These are phyloP conservation scores for Alternaria hordeiaustralica DNA, from an alignment of 2,329 filamentous ascomycete genomes.

Conservation along the genomic window DNA sequence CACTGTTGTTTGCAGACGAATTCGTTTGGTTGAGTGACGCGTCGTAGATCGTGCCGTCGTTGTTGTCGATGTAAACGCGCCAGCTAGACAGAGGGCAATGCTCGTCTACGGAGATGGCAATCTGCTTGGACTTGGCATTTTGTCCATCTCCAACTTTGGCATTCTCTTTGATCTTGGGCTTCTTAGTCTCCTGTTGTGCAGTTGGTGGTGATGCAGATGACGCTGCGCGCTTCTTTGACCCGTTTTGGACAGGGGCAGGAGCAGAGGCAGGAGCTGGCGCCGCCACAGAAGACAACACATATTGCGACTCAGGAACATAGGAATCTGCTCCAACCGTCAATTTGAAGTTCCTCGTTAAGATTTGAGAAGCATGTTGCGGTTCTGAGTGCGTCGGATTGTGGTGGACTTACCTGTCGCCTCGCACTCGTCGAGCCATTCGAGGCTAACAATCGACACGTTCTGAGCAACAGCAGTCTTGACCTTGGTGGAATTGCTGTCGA, in stretches of 20 bases:
- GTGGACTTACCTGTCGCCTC: slow-evolving; percentile 47
- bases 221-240: slow-evolving; percentile 43
- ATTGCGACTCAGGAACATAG: slow-evolving; percentile 50
- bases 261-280: slow-evolving; percentile 8
- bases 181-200: slow-evolving; percentile 25
- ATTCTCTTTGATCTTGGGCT: slow-evolving; percentile 34
- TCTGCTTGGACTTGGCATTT: slow-evolving; percentile 50
- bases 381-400: background rate
- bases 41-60: slow-evolving; percentile 73
- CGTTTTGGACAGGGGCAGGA: slow-evolving; percentile 18
- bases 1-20: slow-evolving; percentile 69
- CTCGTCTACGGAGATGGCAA: slow-evolving; percentile 58
- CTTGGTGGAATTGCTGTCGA: slow-evolving; percentile 59
- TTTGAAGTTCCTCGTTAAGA: background rate
- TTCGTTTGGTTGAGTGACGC: slow-evolving; percentile 82
- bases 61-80: slow-evolving; percentile 70
- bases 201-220: slow-evolving; percentile 25
- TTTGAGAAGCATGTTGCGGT: background rate
- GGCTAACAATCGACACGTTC: slow-evolving; percentile 62
- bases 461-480: slow-evolving; percentile 57
- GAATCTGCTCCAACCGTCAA: slow-evolving; percentile 11
- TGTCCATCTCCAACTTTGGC: slow-evolving; percentile 54
- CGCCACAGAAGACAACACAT: slow-evolving; percentile 38
- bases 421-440: slow-evolving; percentile 69
- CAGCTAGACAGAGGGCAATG: slow-evolving; percentile 43